Evolutionary conservation across 2,329 filamentous ascomycete species (phyloP).

Genomic region (Colletotrichum sp.): DNA sequence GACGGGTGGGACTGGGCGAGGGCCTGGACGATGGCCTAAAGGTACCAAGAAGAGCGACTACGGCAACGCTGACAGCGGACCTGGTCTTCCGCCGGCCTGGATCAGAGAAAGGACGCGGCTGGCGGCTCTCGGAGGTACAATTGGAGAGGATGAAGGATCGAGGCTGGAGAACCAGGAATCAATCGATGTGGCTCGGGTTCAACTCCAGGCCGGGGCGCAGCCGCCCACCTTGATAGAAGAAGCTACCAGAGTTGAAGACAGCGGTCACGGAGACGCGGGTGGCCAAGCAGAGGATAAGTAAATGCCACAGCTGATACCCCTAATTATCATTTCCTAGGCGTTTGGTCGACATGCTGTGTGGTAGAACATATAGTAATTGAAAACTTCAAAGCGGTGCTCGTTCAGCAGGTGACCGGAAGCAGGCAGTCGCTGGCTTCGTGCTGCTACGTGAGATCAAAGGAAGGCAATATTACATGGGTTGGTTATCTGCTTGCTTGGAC

Average conservation of each 20-base stretch:
- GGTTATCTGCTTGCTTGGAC: neutral
- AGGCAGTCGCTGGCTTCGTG: neutral
- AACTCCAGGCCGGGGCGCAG: conserved; percentile 4
- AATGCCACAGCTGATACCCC: conserved; percentile 1
- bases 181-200: conserved; percentile 20
- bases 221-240: neutral
- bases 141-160: neutral
- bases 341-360: neutral
- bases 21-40: conserved; percentile 71
- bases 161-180: conserved; percentile 5
- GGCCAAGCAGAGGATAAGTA: neutral
- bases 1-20: conserved; percentile 67
- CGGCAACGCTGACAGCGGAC: conserved; percentile 69
- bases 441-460: neutral
- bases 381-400: neutral
- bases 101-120: conserved; percentile 34
- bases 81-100: conserved; percentile 67
- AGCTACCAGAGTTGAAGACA: neutral
- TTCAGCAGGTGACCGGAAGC: neutral
- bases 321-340: neutral
- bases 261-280: neutral
- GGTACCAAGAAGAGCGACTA: conserved; percentile 73
- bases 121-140: neutral
- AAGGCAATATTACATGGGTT: neutral
- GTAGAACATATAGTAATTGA: neutral